Evolutionary conservation across 2,329 filamentous ascomycete genomes (phyloP).

Genomic region (Pyrenophora teres): DNA sequence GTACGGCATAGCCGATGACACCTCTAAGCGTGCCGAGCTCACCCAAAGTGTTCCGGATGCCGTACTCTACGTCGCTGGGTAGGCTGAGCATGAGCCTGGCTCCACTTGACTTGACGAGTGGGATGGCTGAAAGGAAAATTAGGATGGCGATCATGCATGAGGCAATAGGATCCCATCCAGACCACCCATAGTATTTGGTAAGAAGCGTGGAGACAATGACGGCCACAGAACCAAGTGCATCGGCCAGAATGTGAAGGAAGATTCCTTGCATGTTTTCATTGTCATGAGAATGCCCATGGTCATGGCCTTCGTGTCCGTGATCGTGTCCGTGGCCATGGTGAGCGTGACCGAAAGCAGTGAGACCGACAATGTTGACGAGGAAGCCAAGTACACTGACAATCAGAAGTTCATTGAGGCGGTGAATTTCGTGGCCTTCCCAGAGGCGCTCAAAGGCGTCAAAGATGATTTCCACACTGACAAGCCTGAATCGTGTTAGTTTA

Average conservation of each 20-base stretch:
- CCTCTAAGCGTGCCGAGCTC: conserved; percentile 82
- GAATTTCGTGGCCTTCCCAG: conserved; percentile 80
- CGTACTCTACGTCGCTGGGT: conserved; percentile 84
- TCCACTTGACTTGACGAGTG: conserved; percentile 83
- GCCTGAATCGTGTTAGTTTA: conserved; percentile 53
- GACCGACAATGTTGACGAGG: conserved; percentile 87
- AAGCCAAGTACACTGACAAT: conserved; percentile 86
- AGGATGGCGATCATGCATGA: conserved; percentile 91
- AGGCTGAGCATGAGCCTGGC: conserved; percentile 82
- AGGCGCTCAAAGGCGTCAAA: conserved; percentile 91
- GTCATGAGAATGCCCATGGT: conserved; percentile 61
- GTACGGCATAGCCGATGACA: conserved; percentile 82
- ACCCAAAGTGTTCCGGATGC: conserved; percentile 80
- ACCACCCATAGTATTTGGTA: conserved; percentile 86
- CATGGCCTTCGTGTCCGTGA: conserved; percentile 42
- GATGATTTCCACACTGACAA: conserved; percentile 94
- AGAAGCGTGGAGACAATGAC: conserved; percentile 90
- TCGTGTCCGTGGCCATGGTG: conserved; percentile 60
- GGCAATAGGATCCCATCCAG: conserved; percentile 91
- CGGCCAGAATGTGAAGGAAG: conserved; percentile 91
- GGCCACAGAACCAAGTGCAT: conserved; percentile 90
- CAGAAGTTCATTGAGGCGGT: conserved; percentile 82
- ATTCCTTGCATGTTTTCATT: conserved; percentile 99
- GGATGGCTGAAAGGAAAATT: conserved; percentile 90
- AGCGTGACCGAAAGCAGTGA: conserved; percentile 75